Percentiles rank a stretch among this genome's conserved stretches.
phyloP scores from a whole-genome alignment of 495 filamentous ascomycete genomes.

The Viridothelium virens region DNA sequence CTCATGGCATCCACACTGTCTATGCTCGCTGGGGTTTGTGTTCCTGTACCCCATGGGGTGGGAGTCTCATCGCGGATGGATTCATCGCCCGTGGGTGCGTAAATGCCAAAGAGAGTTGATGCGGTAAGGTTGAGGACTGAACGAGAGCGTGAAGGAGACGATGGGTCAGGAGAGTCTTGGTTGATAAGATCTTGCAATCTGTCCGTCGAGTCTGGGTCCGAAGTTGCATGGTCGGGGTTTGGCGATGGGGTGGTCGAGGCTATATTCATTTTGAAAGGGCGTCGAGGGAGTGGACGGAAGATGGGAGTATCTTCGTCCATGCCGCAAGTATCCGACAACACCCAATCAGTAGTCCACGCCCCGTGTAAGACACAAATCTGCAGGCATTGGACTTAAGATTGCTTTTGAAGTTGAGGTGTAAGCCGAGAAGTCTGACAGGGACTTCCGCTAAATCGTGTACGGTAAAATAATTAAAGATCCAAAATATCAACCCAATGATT shows the following conservation, averaged over 20 bases:
- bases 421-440: background rate
- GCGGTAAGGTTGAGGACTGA: constrained; percentile 83
- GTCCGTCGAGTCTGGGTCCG: background rate
- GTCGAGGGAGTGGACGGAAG: background rate
- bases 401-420: background rate
- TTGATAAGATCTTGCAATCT: background rate
- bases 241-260: background rate
- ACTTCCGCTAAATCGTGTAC: constrained; percentile 7
- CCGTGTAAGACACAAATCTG: background rate
- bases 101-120: constrained; percentile 86
- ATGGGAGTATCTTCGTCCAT: background rate
- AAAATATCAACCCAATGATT: background rate
- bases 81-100: constrained; percentile 56
- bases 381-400: background rate
- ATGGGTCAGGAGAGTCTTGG: background rate
- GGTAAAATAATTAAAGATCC: background rate
- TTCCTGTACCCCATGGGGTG: constrained; percentile 65
- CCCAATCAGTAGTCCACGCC: background rate
- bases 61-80: constrained; percentile 39
- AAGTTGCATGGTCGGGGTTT: background rate
- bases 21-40: constrained; percentile 49
- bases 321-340: background rate
- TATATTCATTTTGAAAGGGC: background rate
- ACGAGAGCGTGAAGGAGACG: constrained; percentile 45
- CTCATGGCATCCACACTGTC: constrained; percentile 24